Evolutionary conservation across 2,329 filamentous ascomycete species (phyloP).

Genomic region (Aspergillus sp.): DNA sequence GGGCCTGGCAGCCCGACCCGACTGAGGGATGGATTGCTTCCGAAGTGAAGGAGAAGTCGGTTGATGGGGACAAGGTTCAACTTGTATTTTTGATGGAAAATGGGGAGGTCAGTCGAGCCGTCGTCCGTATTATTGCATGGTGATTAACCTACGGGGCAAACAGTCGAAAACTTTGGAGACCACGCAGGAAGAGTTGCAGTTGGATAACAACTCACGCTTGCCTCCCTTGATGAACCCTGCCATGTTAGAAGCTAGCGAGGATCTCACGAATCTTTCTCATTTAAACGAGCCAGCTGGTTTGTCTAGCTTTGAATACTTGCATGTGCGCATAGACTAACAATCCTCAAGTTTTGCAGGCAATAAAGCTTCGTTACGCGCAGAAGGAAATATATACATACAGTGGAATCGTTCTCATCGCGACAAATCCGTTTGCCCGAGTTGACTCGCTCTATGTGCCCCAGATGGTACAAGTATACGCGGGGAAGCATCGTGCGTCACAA

Average conservation of each 20-base stretch:
- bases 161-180: constrained; percentile 80
- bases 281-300: constrained; percentile 95
- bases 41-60: constrained; percentile 81
- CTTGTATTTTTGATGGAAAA: constrained; percentile 87
- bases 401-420: constrained; percentile 96
- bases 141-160: constrained; percentile 10
- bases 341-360: constrained; percentile 82
- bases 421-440: constrained; percentile 95
- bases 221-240: constrained; percentile 97
- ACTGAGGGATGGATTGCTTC: constrained; percentile 97
- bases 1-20: constrained; percentile 96
- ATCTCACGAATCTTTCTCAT: constrained; percentile 95
- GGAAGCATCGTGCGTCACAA: constrained; percentile 93
- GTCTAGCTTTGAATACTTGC: constrained; percentile 22
- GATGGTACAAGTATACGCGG: constrained; percentile 99
- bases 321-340: constrained; percentile 20
- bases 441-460: constrained; percentile 98
- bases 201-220: constrained; percentile 72
- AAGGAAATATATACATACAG: constrained; percentile 99
- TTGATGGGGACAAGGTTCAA: constrained; percentile 81
- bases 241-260: constrained; percentile 97
- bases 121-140: background rate
- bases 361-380: constrained; percentile 92
- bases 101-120: constrained; percentile 67
- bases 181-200: constrained; percentile 71